Base-by-base conservation (phyloP, 306 rosid genomes). In the Begonia fuchsioides region DNA sequence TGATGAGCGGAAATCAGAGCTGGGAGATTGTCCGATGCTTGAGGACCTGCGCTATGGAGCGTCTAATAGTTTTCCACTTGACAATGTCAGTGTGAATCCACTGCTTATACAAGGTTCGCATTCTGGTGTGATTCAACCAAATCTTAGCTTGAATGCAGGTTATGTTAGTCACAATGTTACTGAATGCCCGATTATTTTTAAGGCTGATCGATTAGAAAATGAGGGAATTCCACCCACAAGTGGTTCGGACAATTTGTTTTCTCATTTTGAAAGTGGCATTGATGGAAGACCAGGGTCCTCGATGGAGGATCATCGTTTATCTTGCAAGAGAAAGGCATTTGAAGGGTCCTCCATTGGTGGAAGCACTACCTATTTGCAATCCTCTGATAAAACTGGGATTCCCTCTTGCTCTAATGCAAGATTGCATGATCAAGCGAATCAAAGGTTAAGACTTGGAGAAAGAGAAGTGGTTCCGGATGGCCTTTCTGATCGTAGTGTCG, bases 321-420 rank as follows among this genome's bases (percentile, higher is more conserved):
- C 94, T 44, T 68, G 88, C 65, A 92, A 92, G 66, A 69, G 98
- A 73, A 92, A 92, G 76, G 67, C 94, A 32, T 65, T 69, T 56
- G 98, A 92, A 65, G 81, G 77, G 55, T 77, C 94, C 56, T 81
- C 92, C 10, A 50, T 59, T 6, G 57, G 76, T 17, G 98, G 85
- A 67, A 76, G 93, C 71, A 73, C 81, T 64, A 77, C 80, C 73
- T 79, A 79, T 70, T 64, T 55, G 51, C 85, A 75, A 68, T 80
- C 56, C 48, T 48, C 74, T 39, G 96, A 75, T 39, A 67, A 68
- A 44, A 52, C 76, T 17, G 68, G 10, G 3, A n/a, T 11, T 41
- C 12, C n/a, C 45, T 10, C 45, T 41, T 10, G 45, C 45, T 10
- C 35, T 4, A 26, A 26, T 2, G 35, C 62, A 13, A 62, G 67